phyloP scores from a whole-genome alignment of 306 rosid genomes.

The Glycine soja region DNA sequence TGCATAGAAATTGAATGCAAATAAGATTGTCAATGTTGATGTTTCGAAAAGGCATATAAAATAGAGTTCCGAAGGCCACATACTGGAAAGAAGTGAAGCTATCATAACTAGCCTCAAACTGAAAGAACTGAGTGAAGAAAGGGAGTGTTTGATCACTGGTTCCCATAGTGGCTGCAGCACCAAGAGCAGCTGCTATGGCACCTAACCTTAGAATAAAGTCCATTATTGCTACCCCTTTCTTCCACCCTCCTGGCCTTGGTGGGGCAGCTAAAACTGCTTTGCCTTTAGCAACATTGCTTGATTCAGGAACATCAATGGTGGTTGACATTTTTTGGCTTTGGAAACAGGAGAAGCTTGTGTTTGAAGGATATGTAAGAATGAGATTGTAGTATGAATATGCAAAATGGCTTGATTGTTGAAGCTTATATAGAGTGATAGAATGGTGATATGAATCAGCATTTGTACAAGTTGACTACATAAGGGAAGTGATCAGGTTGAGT shows the following conservation, averaged over 20 bases:
- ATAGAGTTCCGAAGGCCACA: slow-evolving; percentile 15
- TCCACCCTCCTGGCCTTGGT: slow-evolving; percentile 56
- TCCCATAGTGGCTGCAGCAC: slow-evolving; percentile 82
- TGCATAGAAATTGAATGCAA: too few species aligned
- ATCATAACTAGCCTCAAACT: slow-evolving; percentile 85
- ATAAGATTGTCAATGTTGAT: too few species aligned
- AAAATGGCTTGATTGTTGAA: slow-evolving; percentile 39
- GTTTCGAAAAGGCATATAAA: neutral
- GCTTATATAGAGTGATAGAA: slow-evolving; percentile 49
- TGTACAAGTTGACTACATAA: neutral
- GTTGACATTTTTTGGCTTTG: slow-evolving; percentile 58
- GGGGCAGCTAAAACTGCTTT: slow-evolving; percentile 48
- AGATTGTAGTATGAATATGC: slow-evolving; percentile 37
- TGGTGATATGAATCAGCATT: slow-evolving; percentile 1
- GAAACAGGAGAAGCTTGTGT: slow-evolving; percentile 25
- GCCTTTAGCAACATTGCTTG: slow-evolving; percentile 54
- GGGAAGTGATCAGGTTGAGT: slow-evolving; percentile 47
- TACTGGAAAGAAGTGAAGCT: slow-evolving; percentile 81
- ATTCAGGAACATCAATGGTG: slow-evolving; percentile 62
- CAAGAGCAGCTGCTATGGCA: slow-evolving; percentile 64
- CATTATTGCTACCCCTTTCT: slow-evolving; percentile 68
- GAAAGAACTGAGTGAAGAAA: slow-evolving; percentile 93
- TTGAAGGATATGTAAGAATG: neutral
- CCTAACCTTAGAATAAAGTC: slow-evolving; percentile 83
- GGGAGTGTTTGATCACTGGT: slow-evolving; percentile 83